Conservation (phyloP, 805 yeast genomes). For the Ogataea paraovalis region DNA sequence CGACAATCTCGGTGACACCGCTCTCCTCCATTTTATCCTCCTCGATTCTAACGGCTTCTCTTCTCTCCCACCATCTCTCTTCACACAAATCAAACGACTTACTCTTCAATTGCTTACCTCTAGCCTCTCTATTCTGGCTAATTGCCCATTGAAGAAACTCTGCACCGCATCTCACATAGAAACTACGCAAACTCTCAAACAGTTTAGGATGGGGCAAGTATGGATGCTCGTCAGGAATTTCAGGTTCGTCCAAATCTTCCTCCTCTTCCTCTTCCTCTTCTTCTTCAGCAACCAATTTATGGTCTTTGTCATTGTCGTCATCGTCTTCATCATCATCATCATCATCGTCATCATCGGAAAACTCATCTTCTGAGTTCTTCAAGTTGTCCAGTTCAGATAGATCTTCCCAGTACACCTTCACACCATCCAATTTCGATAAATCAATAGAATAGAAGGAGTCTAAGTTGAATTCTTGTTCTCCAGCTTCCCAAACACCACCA, state of each 20-base stretch:
- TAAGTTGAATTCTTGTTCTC: constrained; percentile 78
- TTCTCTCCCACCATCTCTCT: constrained; percentile 98
- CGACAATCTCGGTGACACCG: constrained; percentile 85
- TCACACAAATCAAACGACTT: constrained; percentile 88
- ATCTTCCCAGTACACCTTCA: constrained; percentile 88
- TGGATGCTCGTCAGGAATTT: constrained; percentile 86
- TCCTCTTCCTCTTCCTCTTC: constrained; percentile 56
- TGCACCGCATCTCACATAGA: constrained; percentile 83
- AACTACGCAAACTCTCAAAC: constrained; percentile 78
- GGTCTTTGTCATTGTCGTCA: constrained; percentile 40
- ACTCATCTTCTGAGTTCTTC: constrained; percentile 61
- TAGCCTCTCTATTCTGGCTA: constrained; percentile 74
- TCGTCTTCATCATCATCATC: constrained; percentile 71
- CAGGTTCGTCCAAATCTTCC: constrained; percentile 65
- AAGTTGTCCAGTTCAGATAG: constrained; percentile 51
- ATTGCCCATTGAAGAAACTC: constrained; percentile 91
- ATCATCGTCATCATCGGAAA: constrained; percentile 59
- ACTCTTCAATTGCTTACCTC: constrained; percentile 86
- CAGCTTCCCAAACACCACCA: constrained; percentile 89
- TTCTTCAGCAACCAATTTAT: constrained; percentile 40
- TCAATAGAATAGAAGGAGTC: constrained; percentile 87
- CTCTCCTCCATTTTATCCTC: constrained; percentile 93
- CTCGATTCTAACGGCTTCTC: constrained; percentile 82
- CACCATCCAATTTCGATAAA: constrained; percentile 81
- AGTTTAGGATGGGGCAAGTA: constrained; percentile 98